These are phyloP conservation scores for Sugiyamaella xylanicola DNA, from an alignment of 1,139 yeast genomes.

Conservation along the genomic window DNA sequence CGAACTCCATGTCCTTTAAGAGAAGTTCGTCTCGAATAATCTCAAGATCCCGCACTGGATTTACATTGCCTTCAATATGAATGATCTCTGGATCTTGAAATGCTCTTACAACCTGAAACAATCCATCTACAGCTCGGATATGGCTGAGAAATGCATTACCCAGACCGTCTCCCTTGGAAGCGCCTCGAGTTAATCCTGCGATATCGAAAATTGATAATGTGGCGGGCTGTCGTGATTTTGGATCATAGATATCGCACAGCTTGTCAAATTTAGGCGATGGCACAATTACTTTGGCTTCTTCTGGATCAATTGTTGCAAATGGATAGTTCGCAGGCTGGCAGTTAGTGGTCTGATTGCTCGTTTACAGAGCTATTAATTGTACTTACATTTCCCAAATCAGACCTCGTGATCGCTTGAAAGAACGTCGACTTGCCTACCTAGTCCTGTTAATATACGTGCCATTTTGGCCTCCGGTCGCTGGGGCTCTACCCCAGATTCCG, in stretches of 20 bases:
- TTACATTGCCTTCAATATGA: conserved; percentile 91
- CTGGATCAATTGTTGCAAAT: conserved; percentile 96
- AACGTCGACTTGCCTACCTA: conserved; percentile 79
- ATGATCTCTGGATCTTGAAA: conserved; percentile 93
- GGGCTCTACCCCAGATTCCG: neutral
- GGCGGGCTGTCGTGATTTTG: conserved; percentile 76
- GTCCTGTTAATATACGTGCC: neutral
- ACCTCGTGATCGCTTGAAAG: conserved; percentile 68
- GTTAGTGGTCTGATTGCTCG: neutral
- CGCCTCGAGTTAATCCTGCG: conserved; percentile 95
- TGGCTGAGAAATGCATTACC: conserved; percentile 96
- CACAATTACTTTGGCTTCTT: conserved; percentile 91
- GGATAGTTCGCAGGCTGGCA: conserved; percentile 85
- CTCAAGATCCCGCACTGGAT: conserved; percentile 88
- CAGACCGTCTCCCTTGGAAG: conserved; percentile 93
- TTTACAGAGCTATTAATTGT: no score
- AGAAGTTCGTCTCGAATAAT: conserved; percentile 85
- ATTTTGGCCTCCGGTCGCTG: neutral
- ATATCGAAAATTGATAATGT: conserved; percentile 88
- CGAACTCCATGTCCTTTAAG: conserved; percentile 91
- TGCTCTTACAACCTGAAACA: conserved; percentile 93
- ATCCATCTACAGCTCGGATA: conserved; percentile 93
- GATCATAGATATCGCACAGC: conserved; percentile 67
- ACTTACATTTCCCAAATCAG: conserved; percentile 72
- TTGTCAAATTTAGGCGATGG: conserved; percentile 85